Evolutionary conservation across 2,329 filamentous ascomycete species (phyloP), one percentile per base, ranked within the genome.

Genomic region (Penicillium sp.): DNA sequence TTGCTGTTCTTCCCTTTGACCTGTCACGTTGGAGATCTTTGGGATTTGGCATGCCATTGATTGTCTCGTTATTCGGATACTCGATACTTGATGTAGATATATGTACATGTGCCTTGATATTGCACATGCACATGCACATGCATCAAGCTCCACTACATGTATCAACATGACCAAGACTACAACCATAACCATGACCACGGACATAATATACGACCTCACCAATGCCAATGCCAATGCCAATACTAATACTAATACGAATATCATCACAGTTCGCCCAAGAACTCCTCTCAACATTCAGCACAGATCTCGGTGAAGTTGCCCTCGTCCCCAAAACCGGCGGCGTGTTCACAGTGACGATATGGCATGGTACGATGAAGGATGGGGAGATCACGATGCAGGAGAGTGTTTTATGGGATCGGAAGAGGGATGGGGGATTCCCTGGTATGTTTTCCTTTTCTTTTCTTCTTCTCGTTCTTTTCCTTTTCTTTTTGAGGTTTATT

Each of bases 251-350:
- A 34, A 34, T 14, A 16, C 3, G 14, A 16, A 2, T 3, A 10
- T 9, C 2, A 29, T 29, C 26, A 35, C 64, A 96, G 90, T 97
- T 89, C 73, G 93, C 88, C 47, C 94, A 97, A 81, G 94, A 97
- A 75, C 86, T 99, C 43, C 85, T 99, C 37, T 96, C 91, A 1
- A 99, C 93, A 0, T 99, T 99, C 77, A 85, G 85, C 53, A 90
- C 86, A 2, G 81, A 85, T 43, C 83, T 97, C 2, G 92, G 92
- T 59, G 93, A 97, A 74, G 88, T 97, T 10, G 86, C 93, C 16
- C 82, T 99, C 8, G 85, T 95, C 62, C 94, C 94, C 0, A 81
- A 86, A 14, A 95, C 90, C 0, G 92, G 93, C 18, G 93, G 94
- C 0, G 80, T 89, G 2, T 99, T 97, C 69, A 81, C 84, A 22